Evolutionary conservation across 2,329 filamentous ascomycete species (phyloP).

Genomic region (Fusarium chaquense): DNA sequence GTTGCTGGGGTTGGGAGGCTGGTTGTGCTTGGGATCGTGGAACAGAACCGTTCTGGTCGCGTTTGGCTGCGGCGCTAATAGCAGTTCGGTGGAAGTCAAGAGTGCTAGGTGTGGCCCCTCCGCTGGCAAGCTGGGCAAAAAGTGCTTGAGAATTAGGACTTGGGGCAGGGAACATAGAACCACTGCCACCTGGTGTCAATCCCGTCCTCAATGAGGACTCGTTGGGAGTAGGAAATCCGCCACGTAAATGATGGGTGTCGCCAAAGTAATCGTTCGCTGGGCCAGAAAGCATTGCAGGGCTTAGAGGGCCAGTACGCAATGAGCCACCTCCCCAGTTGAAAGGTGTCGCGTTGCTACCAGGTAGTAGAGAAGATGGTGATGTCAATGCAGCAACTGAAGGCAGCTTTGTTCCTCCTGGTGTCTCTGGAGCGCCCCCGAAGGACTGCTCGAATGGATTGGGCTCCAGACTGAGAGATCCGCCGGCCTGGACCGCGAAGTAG

Average conservation of each 20-base stretch:
- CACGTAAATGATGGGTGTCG: slow-evolving; percentile 80
- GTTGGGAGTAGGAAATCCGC: slow-evolving; percentile 94
- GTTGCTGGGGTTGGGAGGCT: slow-evolving; percentile 44
- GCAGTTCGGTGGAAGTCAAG: slow-evolving; percentile 96
- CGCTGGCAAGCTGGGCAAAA: slow-evolving; percentile 81
- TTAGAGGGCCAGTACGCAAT: slow-evolving; percentile 89
- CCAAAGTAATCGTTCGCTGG: slow-evolving; percentile 88
- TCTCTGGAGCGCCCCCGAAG: slow-evolving; percentile 80
- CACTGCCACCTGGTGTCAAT: slow-evolving; percentile 91
- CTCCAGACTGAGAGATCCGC: slow-evolving; percentile 76
- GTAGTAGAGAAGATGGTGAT: slow-evolving; percentile 85
- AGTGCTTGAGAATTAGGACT: slow-evolving; percentile 89
- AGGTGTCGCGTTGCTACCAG: slow-evolving; percentile 77
- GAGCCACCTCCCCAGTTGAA: slow-evolving; percentile 87
- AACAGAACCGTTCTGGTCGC: slow-evolving; percentile 59
- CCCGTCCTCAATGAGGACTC: slow-evolving; percentile 94
- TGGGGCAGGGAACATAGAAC: slow-evolving; percentile 95
- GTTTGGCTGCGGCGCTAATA: slow-evolving; percentile 79
- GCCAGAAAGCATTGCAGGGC: slow-evolving; percentile 96
- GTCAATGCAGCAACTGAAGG: slow-evolving; percentile 92
- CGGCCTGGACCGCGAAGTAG: slow-evolving; percentile 73
- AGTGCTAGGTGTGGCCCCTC: slow-evolving; percentile 88
- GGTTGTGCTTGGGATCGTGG: slow-evolving; percentile 52
- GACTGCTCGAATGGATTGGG: slow-evolving; percentile 98
- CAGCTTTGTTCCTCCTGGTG: slow-evolving; percentile 84